Conservation (phyloP, 768 basidiomycete species). For the Suillus paluster region DNA sequence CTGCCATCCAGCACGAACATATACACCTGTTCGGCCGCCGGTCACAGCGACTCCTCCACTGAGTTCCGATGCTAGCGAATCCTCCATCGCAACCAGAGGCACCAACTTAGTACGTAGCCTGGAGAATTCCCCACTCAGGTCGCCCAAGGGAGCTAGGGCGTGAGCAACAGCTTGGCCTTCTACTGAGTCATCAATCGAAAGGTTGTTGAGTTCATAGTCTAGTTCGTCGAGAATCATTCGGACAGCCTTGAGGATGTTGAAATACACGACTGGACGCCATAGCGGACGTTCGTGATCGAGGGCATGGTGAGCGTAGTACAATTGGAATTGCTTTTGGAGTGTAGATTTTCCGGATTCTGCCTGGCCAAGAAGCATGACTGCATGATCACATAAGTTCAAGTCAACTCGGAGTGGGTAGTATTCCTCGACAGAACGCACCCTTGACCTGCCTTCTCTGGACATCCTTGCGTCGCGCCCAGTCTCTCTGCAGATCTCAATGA, state of each 20-base stretch:
- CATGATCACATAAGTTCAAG: constrained; percentile 12
- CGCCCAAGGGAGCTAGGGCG: constrained; percentile 35
- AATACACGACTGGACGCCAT: constrained; percentile 82
- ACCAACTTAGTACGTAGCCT: constrained; percentile 59
- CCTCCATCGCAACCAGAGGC: constrained; percentile 69
- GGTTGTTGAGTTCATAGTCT: constrained; percentile 55
- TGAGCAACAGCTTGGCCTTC: constrained; percentile 37
- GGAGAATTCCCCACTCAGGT: constrained; percentile 50
- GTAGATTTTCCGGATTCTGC: constrained; percentile 86
- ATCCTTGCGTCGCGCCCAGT: constrained; percentile 50
- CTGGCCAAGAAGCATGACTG: constrained; percentile 79
- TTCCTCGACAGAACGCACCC: constrained; percentile 39
- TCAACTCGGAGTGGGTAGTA: background rate
- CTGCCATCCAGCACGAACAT: constrained; percentile 77
- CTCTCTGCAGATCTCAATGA: constrained; percentile 43
- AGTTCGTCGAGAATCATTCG: constrained; percentile 76
- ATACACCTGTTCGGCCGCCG: constrained; percentile 65
- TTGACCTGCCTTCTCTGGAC: constrained; percentile 54
- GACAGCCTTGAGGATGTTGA: constrained; percentile 82
- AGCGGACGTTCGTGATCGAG: constrained; percentile 73
- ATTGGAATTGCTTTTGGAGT: constrained; percentile 83
- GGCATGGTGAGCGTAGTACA: constrained; percentile 73
- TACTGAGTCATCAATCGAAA: constrained; percentile 28
- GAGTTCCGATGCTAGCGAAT: constrained; percentile 68
- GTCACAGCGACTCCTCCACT: constrained; percentile 65